phyloP scores from a whole-genome alignment of 371 early-diverging fungal genomes.

The Catenaria anguillulae region DNA sequence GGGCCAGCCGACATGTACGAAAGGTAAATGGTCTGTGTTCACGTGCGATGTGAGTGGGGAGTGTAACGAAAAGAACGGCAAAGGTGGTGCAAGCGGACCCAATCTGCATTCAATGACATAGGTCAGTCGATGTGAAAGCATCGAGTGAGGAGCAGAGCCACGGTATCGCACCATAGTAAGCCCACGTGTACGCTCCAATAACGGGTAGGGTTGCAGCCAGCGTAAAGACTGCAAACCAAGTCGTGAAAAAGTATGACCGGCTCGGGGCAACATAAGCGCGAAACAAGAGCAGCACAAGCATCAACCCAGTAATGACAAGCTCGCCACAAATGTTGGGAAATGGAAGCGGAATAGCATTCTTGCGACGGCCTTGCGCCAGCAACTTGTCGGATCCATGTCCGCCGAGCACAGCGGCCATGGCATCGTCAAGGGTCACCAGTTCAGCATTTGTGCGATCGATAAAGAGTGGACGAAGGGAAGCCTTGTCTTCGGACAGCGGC shows the following conservation, averaged over 20 bases:
- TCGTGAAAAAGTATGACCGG: constrained; percentile 17
- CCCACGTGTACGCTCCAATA: constrained; percentile 20
- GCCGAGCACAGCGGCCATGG: neutral
- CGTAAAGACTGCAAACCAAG: constrained; percentile 28
- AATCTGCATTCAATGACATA: too few species aligned
- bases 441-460: neutral
- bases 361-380: neutral
- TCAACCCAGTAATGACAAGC: constrained; percentile 8
- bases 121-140: too few species aligned
- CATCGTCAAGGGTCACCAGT: neutral
- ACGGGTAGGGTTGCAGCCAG: constrained; percentile 35
- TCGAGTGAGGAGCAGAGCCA: too few species aligned
- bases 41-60: too few species aligned
- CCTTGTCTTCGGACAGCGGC: too few species aligned
- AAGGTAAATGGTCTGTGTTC: constrained; percentile 14
- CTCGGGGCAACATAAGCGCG: constrained; percentile 30
- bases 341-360: constrained; percentile 12
- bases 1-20: constrained; percentile 38
- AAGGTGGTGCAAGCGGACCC: too few species aligned
- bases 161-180: constrained; percentile 17
- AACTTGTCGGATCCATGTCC: neutral
- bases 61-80: too few species aligned
- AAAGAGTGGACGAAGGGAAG: constrained; percentile 4
- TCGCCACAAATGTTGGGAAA: constrained; percentile 11
- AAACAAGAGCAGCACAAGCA: constrained; percentile 12